Percentiles rank a stretch among this genome's conserved stretches.
Conservation (phyloP, 2,329 filamentous ascomycete genomes). For the Thielaviopsis musarum region DNA sequence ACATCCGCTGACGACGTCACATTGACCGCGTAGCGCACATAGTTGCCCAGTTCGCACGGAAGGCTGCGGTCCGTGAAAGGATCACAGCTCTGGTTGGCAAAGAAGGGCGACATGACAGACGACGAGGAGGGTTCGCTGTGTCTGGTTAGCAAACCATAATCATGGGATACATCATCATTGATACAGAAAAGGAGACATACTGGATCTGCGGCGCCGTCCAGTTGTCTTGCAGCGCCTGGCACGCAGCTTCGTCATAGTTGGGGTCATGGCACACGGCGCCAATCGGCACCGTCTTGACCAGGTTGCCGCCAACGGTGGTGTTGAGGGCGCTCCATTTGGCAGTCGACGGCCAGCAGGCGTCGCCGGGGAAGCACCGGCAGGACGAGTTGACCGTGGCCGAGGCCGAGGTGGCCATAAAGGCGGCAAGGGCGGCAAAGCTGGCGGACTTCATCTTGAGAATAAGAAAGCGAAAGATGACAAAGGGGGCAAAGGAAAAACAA, state of each 20-base stretch:
- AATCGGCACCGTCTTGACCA: constrained; percentile 36
- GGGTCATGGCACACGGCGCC: constrained; percentile 34
- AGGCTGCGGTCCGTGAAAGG: constrained; percentile 22
- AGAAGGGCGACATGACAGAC: constrained; percentile 24
- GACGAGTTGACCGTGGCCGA: neutral
- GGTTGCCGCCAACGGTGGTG: constrained; percentile 28
- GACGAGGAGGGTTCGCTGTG: constrained; percentile 21
- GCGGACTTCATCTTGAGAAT: neutral
- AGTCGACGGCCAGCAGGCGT: constrained; percentile 34
- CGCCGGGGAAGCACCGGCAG: constrained; percentile 33
- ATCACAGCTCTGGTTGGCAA: constrained; percentile 22
- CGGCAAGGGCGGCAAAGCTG: neutral
- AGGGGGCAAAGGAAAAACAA: too few relatives aligned
- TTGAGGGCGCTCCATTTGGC: constrained; percentile 34
- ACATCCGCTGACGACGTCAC: constrained; percentile 19
- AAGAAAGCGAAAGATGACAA: neutral
- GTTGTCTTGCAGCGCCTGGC: constrained; percentile 21
- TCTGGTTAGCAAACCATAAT: neutral
- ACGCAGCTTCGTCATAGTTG: constrained; percentile 27
- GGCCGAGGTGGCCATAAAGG: neutral
- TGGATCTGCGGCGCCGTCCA: constrained; percentile 22
- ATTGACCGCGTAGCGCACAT: constrained; percentile 24
- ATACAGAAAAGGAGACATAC: constrained; percentile 15
- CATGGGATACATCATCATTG: too few relatives aligned
- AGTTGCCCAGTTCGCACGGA: constrained; percentile 27